Base-by-base conservation (phyloP, 1,284 basidiomycete species). In the Porogramme epimiltina region DNA sequence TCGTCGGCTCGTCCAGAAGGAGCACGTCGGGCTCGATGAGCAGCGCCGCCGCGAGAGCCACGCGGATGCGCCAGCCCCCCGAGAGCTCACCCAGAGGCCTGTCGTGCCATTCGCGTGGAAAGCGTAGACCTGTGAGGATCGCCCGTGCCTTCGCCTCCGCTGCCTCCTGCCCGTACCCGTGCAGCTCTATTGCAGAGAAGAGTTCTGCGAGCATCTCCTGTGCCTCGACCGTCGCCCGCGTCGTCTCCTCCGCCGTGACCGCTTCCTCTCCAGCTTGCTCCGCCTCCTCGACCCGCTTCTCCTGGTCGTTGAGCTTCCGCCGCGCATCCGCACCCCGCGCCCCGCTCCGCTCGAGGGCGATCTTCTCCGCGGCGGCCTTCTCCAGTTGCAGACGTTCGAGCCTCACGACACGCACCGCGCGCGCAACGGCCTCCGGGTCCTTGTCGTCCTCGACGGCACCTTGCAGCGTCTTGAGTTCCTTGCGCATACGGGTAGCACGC, bases 1-100 rank as follows among this genome's bases (percentile, higher is more conserved):
- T 96, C 28, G 93, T 96, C 39, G 93, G 93, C 70, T 93, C 91
- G 67, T 91, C 88, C 49, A 96, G 81, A 19, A 96, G 78, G 34
- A 96, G 78, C 65, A 96, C 85, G 70, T 95, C 92, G 43, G 91
- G 82, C 5, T 89, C 84, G 63, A 87, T 82, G 72, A 89, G 85
- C 42, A 91, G 82, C 15, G 89, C 84, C 51, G 88, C 85, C 56
- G 87, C 90, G 39, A 93, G 80, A 36, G 87, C 87, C 49, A 82
- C 82, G 9, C 87, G 76, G 52, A 82, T 84, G 22, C 80, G 71
- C 88, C 88, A 91, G 0, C 88, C 88, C 18, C 87, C 87, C 1
- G 84, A 87, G 10, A 91, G 72, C 0, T 73, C 67, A 0, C 66
- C 65, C 47, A 81, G 79, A 0, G 77, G 74, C 0, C 72, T 70